Evolutionary conservation across 2,329 filamentous ascomycete genomes (phyloP), one percentile per base, ranked within the genome.

Genomic region (Pseudocercospora fuligena): DNA sequence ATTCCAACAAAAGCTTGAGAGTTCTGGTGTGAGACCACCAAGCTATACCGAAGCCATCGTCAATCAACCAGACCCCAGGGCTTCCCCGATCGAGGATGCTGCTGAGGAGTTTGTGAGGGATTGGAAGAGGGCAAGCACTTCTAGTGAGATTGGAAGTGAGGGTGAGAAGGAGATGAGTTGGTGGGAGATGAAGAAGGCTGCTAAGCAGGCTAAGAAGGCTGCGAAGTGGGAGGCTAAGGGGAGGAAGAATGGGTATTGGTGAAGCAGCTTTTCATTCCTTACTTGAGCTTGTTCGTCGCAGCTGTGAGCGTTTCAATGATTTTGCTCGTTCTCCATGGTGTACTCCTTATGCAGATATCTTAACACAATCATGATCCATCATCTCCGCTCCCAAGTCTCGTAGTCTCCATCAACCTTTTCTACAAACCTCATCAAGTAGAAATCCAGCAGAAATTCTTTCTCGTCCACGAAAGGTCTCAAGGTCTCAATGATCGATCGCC

Each of bases 171-270:
- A 19, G n/a, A 51, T 51, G 47, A 21, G n/a, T 51, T 51, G 47
- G 47, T 51, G 47, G 47, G n/a, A 51, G 47, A 51, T 51, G 47
- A 51, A 51, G 47, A 21, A 51, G n/a, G n/a, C 47, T 25, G 47
- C 47, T 3, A 51, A 51, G 47, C 47, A 51, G 23, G 47, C 47
- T 19, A 51, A 51, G 47, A 51, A 51, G 47, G 47, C 47, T 51
- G 47, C 47, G 9, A 51, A 51, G 47, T 51, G 47, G 47, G 47
- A 51, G 47, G 16, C 8, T 2, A 51, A 51, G 47, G 47, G 47
- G 47, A 51, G 9, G 49, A 53, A 14, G 49, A 53, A 53, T 1
- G 49, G 49, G 49, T 53, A 53, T 25, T 53, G 23, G 5, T 53
- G 49, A 11, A 14, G 23, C 9, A 3, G 3, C 5, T 21, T n/a